Evolutionary conservation across 2,329 filamentous ascomycete genomes (phyloP).

Genomic region (Neofusicoccum kwambonambiense): DNA sequence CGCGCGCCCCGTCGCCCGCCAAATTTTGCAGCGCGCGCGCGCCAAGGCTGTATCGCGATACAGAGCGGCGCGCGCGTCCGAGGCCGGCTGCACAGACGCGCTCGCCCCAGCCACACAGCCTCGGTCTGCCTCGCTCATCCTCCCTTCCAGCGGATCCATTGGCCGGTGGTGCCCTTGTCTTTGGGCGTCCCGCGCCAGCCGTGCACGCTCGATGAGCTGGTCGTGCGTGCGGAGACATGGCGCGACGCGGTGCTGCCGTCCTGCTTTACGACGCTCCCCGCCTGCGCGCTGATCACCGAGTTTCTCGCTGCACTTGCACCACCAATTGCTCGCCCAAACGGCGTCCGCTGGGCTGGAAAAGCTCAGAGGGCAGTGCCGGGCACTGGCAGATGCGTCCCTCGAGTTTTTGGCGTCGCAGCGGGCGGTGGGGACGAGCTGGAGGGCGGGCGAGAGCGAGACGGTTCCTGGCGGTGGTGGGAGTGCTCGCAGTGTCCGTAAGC

Average conservation of each 20-base stretch:
- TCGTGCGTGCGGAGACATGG: not conserved
- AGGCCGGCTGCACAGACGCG: not conserved
- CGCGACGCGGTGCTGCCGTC: not conserved
- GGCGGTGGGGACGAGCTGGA: not conserved
- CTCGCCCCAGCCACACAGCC: not conserved
- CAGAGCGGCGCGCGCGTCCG: not conserved
- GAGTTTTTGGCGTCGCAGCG: not conserved
- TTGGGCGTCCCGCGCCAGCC: not conserved
- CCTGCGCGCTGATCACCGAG: not conserved
- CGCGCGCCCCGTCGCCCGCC: too few relatives aligned
- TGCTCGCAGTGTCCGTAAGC: not conserved
- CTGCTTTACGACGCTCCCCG: not conserved
- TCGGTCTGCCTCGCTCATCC: too few relatives aligned
- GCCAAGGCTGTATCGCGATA: slow-evolving; percentile 5
- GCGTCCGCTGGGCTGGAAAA: not conserved
- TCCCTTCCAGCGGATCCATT: not conserved
- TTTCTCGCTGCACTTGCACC: not conserved
- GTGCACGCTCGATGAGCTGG: not conserved
- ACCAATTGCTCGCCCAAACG: not conserved
- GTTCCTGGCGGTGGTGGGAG: not conserved
- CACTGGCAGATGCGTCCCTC: not conserved
- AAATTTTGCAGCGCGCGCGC: not conserved
- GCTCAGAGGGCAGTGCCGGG: not conserved
- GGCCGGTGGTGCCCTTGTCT: not conserved
- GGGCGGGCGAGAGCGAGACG: too few relatives aligned